phyloP scores from a whole-genome alignment of 2,329 filamentous ascomycete genomes.

The Dactylellina parvicollis region DNA sequence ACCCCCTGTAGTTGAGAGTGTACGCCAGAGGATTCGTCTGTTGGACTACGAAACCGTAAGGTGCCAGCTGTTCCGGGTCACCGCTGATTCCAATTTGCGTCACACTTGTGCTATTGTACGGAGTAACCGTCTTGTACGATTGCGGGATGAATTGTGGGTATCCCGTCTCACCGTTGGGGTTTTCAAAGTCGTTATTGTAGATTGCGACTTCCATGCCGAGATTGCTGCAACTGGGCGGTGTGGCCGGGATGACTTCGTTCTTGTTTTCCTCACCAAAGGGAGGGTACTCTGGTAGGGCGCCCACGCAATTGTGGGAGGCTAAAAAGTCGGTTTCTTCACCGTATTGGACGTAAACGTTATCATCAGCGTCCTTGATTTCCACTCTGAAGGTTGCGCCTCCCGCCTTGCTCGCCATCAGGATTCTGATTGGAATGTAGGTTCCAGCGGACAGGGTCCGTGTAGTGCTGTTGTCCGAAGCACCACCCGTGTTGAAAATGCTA shows the following conservation, averaged over 20 bases:
- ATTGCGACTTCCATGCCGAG: constrained; percentile 12
- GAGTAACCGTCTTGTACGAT: not conserved
- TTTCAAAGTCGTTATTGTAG: constrained; percentile 9
- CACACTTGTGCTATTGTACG: not conserved
- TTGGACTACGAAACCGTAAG: not conserved
- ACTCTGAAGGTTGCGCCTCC: not conserved
- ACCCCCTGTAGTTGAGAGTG: constrained; percentile 4
- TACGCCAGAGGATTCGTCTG: not conserved
- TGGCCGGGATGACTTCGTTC: not conserved
- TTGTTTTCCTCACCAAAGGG: constrained; percentile 2
- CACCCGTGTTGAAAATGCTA: not conserved
- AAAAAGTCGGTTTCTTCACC: not conserved
- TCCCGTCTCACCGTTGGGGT: not conserved
- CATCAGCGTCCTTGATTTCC: not conserved
- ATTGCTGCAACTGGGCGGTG: constrained; percentile 3
- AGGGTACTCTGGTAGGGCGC: not conserved
- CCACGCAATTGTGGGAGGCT: not conserved
- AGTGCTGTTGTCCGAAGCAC: not conserved
- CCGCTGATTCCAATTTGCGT: constrained; percentile 9
- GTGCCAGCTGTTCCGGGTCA: not conserved
- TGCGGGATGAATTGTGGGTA: constrained; percentile 13
- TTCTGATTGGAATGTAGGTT: constrained; percentile 7
- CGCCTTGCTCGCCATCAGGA: constrained; percentile 8
- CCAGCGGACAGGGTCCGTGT: not conserved
- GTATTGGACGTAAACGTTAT: not conserved